Percentiles rank a stretch among this genome's conserved stretches.
Evolutionary conservation across 352 stramenopile species (phyloP).

Genomic region (Phytophthora kernoviae): DNA sequence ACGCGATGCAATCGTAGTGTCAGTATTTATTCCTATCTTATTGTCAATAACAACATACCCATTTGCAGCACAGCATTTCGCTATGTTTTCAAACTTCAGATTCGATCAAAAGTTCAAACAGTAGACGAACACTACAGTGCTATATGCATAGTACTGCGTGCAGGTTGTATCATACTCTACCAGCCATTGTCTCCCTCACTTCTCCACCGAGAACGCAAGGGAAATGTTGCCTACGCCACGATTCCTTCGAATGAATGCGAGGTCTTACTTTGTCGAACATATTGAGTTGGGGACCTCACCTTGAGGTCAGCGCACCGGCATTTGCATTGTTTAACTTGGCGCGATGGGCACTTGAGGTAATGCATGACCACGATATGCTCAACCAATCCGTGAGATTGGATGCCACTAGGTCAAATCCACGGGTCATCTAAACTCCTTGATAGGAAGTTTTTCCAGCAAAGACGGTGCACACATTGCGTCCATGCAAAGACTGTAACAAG

Average conservation of each 20-base stretch:
- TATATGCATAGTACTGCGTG: too few relatives aligned
- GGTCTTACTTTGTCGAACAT: too few relatives aligned
- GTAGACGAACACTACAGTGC: not conserved
- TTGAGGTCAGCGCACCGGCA: too few relatives aligned
- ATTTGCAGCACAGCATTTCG: constrained; percentile 1
- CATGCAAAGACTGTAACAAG: not conserved
- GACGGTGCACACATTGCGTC: constrained; percentile 3
- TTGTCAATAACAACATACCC: constrained; percentile 8
- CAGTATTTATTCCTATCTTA: constrained; percentile 28
- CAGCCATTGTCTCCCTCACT: too few relatives aligned
- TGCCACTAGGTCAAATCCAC: not conserved
- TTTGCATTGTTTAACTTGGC: too few relatives aligned
- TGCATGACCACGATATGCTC: too few relatives aligned
- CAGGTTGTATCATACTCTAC: too few relatives aligned
- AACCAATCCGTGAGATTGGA: not conserved
- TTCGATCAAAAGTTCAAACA: not conserved
- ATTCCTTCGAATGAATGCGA: too few relatives aligned
- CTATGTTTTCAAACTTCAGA: constrained; percentile 16
- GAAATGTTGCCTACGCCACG: too few relatives aligned
- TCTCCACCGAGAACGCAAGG: too few relatives aligned
- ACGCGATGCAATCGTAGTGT: constrained; percentile 12
- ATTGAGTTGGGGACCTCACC: too few relatives aligned
- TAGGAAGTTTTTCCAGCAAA: not conserved
- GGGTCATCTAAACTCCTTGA: not conserved
- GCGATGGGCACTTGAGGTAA: too few relatives aligned